A percentile compares a stretch with the other conserved stretches of the same genome.
These are phyloP conservation scores for Stylosanthes scabra DNA, from an alignment of 331 rosid species.

Conservation along the genomic window DNA sequence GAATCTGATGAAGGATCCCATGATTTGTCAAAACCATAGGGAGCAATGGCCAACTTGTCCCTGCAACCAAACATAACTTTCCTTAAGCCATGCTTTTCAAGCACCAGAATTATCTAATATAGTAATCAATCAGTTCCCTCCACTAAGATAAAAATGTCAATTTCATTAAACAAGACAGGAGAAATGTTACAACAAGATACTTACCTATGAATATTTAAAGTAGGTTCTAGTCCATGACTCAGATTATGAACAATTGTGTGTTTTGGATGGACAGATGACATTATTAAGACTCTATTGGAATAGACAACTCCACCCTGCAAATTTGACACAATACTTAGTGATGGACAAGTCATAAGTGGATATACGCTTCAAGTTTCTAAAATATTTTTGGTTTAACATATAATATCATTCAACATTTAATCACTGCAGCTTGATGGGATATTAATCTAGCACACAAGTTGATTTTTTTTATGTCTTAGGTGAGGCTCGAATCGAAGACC, in stretches of 20 bases:
- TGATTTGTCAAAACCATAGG: constrained; percentile 74
- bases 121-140: constrained; percentile 18
- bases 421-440: not conserved
- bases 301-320: constrained; percentile 91
- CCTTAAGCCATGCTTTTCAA: constrained; percentile 29
- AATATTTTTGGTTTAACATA: not conserved
- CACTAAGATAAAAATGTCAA: too few relatives aligned
- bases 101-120: constrained; percentile 18
- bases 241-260: constrained; percentile 56
- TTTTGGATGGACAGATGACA: constrained; percentile 76
- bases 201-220: constrained; percentile 72
- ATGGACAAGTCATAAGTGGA: constrained; percentile 28
- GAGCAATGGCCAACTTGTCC: constrained; percentile 73
- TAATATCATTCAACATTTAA: constrained; percentile 21
- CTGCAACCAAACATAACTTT: constrained; percentile 53
- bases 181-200: constrained; percentile 34
- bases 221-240: constrained; percentile 73
- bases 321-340: constrained; percentile 36
- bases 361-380: not conserved
- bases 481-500: too few relatives aligned
- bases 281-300: constrained; percentile 72
- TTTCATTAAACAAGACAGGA: constrained; percentile 29
- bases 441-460: constrained; percentile 25
- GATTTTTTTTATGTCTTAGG: not conserved
- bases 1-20: constrained; percentile 88